phyloP scores from a whole-genome alignment of 345 rosid species.

The Melaleuca alternifolia region DNA sequence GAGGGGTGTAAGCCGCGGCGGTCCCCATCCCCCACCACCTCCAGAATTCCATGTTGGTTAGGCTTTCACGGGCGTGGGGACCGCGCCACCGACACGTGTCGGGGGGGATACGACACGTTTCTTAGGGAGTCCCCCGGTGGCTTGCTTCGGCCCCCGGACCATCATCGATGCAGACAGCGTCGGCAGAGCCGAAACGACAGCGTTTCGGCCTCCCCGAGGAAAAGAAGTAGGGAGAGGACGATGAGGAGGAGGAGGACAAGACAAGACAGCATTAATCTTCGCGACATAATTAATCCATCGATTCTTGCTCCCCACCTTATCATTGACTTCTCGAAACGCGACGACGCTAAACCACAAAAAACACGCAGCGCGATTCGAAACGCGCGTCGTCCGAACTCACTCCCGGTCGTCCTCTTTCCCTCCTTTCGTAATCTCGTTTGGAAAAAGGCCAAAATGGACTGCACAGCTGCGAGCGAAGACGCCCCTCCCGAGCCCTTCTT shows the following conservation, averaged over 20 bases:
- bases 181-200: neutral
- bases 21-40: neutral
- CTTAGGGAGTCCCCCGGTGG: neutral
- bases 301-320: neutral
- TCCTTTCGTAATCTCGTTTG: neutral
- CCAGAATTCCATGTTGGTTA: neutral
- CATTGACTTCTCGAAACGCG: neutral
- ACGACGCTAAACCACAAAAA: neutral
- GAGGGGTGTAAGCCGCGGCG: neutral
- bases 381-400: neutral
- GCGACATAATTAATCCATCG: neutral
- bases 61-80: neutral
- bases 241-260: neutral
- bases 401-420: neutral
- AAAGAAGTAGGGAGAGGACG: too few relatives aligned
- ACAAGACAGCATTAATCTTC: neutral
- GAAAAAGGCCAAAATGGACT: neutral
- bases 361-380: neutral
- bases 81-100: neutral
- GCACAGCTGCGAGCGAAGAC: neutral
- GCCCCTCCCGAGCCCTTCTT: neutral
- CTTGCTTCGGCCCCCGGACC: neutral
- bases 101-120: neutral
- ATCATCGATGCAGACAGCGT: neutral
- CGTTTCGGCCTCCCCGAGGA: neutral